Base-by-base conservation (phyloP, 2,329 filamentous ascomycete genomes). In the Sporothrix luriei region DNA sequence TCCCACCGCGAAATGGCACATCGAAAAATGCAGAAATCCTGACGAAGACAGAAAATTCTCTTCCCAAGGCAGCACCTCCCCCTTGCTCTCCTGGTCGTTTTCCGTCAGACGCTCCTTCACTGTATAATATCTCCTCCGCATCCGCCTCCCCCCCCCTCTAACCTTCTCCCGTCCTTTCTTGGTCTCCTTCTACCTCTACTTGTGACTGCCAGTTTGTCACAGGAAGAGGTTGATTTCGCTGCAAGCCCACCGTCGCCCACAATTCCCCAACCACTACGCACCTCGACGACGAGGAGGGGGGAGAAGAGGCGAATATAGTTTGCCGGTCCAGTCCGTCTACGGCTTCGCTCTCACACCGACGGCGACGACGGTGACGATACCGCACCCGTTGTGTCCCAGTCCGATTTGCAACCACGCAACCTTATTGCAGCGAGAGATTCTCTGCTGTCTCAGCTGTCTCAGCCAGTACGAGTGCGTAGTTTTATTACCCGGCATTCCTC, bases 231-330 rank as follows among this genome's bases (percentile, higher is more conserved):
- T 51, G 51, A 54, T 21, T 51, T 65, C 10, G 29, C 48, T 52
- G 10, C 48, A 51, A 54, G 13, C 11, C 2, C 33, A 29, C 38
- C 33, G 24, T 43, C 14, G 29, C 33, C 48, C 49, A 46, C 49
- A 21, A 21, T 48, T 40, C 40, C n/a, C 24, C 54, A 43, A 67
- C 62, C 26, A 16, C 54, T 43, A 67, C 62, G 38, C 46, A 48
- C 54, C 24, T 66, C 48, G 68, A 66, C 68, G 62, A 69, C 62
- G 55, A 61, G 52, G 68, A 54, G 62, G 55, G 55, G 55, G 55
- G 55, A 61, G 38, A n/a, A 61, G 6, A 61, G 62, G 43, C 51
- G 24, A 26, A 11, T 14, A 19, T 54, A 61, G 13, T 48, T 64
- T 66, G 68, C 68, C 51, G 61, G 43, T 66, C 54, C 40, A 40